Base-by-base conservation (phyloP, 78 protist species). In the Chrysochromulina parva region DNA sequence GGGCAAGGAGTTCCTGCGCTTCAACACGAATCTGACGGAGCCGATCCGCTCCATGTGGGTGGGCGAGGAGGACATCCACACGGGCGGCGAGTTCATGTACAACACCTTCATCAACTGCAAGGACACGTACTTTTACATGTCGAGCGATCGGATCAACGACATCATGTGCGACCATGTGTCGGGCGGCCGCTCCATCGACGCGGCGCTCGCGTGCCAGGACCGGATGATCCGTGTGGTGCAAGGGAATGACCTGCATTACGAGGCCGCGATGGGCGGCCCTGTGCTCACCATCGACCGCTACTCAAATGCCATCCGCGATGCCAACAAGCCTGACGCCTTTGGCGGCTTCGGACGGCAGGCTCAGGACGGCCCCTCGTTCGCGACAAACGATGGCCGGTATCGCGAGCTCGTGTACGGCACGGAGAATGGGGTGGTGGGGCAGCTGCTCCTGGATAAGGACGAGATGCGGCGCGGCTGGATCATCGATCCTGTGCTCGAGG, bases 61-160 rank as follows among this genome's bases (percentile, higher is more conserved):
- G 60, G 9, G 3, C 11, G 54, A 16, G 54, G 81, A 85, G 38
- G 26, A 28, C 24, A 53, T 92, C 54, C 90, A 69, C 67, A 81
- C 92, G 3, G 86, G 66, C 22, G 94, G 94, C 53, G 94, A 92
- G 54, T 92, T 14, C 66, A 24, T 62, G 16, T 92, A 80, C 87
- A 80, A 80, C 48, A 22, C 22, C 4, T 80, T 80, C 65, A 58
- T 76, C 85, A 20, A 13, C 60, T 52, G 54, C 85, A 47, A 76
- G 52, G 80, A 71, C 7, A 16, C 38, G 22, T 38, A 14, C 26
- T 71, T 71, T 52, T 71, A 1, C 80, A 71, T 71, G 80, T 7
- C 60, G 16, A 59, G 22, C 76, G 93, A 91, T 69, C 93, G 88
- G 24, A 85, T 91, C 76, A 91, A 91, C 78, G 93, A 85, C 55